These are phyloP conservation scores for Colletotrichum higginsianum DNA, from an alignment of 2,329 filamentous ascomycete genomes.

Conservation along the genomic window DNA sequence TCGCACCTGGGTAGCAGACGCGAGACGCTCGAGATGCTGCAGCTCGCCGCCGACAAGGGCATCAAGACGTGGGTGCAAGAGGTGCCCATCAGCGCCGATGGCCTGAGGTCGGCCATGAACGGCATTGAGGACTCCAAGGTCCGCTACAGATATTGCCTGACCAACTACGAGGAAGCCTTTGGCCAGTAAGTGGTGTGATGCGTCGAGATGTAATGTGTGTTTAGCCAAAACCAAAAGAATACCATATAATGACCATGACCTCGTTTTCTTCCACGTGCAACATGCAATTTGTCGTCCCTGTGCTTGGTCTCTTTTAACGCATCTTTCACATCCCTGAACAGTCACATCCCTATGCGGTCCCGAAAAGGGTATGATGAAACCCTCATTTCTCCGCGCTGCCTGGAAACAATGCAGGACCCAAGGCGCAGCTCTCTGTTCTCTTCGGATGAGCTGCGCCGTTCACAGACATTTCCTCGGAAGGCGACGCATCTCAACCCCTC, in stretches of 20 bases:
- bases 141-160: constrained; percentile 82
- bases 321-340: too few species aligned
- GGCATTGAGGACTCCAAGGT: constrained; percentile 80
- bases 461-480: too few species aligned
- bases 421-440: too few species aligned
- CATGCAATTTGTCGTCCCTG: too few species aligned
- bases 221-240: constrained; percentile 18
- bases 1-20: constrained; percentile 79
- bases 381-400: too few species aligned
- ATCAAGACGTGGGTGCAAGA: constrained; percentile 80
- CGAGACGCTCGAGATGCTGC: constrained; percentile 81
- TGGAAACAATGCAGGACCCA: too few species aligned
- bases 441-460: too few species aligned
- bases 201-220: constrained; percentile 21
- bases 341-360: too few species aligned
- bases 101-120: constrained; percentile 78
- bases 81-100: constrained; percentile 80
- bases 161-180: constrained; percentile 78
- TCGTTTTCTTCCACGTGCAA: too few species aligned
- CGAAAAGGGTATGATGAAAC: too few species aligned
- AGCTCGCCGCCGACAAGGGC: constrained; percentile 78
- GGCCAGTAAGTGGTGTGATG: constrained; percentile 56
- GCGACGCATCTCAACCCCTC: too few species aligned
- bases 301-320: too few species aligned
- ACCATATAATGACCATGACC: constrained; percentile 23